Conservation (phyloP, 1,284 basidiomycete species). For the Fomitopsis palustris region DNA sequence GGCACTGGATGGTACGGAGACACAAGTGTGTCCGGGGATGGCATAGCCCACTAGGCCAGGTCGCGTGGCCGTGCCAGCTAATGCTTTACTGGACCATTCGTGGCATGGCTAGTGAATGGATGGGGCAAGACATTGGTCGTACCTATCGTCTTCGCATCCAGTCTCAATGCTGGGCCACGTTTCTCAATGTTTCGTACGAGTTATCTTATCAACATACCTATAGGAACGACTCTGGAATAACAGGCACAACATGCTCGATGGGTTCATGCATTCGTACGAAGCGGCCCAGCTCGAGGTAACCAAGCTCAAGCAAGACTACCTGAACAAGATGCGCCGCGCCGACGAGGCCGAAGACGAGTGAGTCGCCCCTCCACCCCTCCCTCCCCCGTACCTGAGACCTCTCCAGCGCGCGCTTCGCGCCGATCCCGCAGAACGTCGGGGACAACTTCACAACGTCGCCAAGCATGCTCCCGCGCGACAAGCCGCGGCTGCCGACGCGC, state of each 20-base stretch:
- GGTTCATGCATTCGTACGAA: conserved; percentile 73
- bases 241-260: conserved; percentile 56
- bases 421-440: conserved; percentile 46
- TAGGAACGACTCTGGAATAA: conserved; percentile 60
- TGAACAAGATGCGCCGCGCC: conserved; percentile 74
- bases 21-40: background rate
- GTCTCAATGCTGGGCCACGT: too few relatives aligned
- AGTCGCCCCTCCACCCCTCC: conserved; percentile 26
- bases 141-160: background rate
- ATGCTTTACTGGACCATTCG: too few relatives aligned
- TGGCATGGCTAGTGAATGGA: too few relatives aligned
- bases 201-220: background rate
- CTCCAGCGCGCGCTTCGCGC: conserved; percentile 75
- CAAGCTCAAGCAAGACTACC: conserved; percentile 73
- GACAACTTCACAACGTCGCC: conserved; percentile 80
- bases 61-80: too few relatives aligned
- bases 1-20: too few relatives aligned
- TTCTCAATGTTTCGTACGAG: too few relatives aligned
- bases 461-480: conserved; percentile 54
- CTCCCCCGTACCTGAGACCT: conserved; percentile 1
- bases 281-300: conserved; percentile 56
- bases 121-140: too few relatives aligned
- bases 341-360: conserved; percentile 92
- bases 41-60: background rate
- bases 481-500: conserved; percentile 29